These are phyloP conservation scores for Rhododendron simsii DNA, from an alignment of 148 eudicot genomes.

Conservation along the genomic window DNA sequence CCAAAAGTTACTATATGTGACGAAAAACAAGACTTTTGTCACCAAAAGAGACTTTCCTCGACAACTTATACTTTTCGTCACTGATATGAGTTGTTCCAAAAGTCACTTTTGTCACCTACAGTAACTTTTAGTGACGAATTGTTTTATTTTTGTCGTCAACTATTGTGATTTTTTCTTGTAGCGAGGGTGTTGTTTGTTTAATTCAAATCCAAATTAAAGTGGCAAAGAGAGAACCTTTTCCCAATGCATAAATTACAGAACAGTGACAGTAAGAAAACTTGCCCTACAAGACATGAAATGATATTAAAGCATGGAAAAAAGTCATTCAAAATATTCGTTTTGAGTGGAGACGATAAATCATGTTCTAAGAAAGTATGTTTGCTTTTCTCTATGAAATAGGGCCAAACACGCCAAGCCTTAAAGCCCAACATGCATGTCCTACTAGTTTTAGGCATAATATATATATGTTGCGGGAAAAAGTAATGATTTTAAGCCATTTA, in stretches of 20 bases:
- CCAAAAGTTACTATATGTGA: too few relatives aligned
- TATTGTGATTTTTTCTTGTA: too few relatives aligned
- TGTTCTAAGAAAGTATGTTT: neutral
- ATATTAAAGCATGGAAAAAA: neutral
- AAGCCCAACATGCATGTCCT: neutral
- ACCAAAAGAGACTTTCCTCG: too few relatives aligned
- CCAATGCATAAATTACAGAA: neutral
- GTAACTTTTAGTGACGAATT: too few relatives aligned
- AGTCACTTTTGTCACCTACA: too few relatives aligned
- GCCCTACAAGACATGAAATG: neutral
- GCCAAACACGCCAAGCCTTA: neutral
- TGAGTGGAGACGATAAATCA: neutral
- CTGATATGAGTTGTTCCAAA: too few relatives aligned
- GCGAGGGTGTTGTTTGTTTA: neutral
- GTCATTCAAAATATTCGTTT: neutral
- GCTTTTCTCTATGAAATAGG: neutral
- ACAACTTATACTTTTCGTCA: too few relatives aligned
- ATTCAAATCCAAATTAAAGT: neutral
- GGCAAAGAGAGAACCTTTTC: neutral
- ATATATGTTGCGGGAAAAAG: neutral
- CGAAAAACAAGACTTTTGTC: too few relatives aligned
- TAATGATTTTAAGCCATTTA: neutral
- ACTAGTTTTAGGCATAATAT: neutral
- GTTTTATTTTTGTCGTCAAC: too few relatives aligned
- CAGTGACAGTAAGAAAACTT: neutral